Percentiles rank a stretch among this genome's conserved stretches.
These are phyloP conservation scores for Brassica carinata DNA, from an alignment of 345 rosid species.

Conservation along the genomic window DNA sequence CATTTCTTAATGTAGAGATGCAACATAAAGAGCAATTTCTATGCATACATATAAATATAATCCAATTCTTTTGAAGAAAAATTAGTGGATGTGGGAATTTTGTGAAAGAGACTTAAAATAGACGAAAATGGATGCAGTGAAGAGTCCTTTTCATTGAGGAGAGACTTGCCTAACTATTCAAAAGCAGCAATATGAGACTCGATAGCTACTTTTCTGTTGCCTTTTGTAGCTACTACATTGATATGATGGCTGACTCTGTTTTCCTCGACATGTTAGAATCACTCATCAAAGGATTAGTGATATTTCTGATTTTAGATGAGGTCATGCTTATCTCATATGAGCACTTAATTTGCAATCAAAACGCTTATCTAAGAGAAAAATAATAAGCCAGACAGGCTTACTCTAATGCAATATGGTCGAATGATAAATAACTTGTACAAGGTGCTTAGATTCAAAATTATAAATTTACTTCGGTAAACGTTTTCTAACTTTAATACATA, in stretches of 20 bases:
- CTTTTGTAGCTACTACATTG: neutral
- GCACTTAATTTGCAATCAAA: neutral
- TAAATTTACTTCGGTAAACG: neutral
- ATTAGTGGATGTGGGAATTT: neutral
- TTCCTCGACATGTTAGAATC: neutral
- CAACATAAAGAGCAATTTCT: neutral
- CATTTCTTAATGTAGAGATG: neutral
- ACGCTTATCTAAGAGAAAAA: neutral
- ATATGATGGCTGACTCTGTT: neutral
- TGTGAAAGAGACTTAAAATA: neutral
- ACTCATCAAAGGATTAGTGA: neutral
- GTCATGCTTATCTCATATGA: neutral
- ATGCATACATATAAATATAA: neutral
- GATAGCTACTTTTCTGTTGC: neutral
- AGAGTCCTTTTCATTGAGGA: neutral
- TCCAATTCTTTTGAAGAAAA: neutral
- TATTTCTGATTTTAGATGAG: too few relatives aligned
- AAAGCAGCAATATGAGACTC: neutral
- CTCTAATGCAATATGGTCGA: neutral
- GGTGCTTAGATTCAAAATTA: neutral
- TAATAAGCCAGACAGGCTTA: neutral
- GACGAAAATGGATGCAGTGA: neutral
- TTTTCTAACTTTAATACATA: neutral
- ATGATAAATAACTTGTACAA: neutral
- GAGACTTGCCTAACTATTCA: neutral